These are phyloP conservation scores for Plenodomus tracheiphilus DNA, from an alignment of 2,329 filamentous ascomycete species.

Conservation along the genomic window DNA sequence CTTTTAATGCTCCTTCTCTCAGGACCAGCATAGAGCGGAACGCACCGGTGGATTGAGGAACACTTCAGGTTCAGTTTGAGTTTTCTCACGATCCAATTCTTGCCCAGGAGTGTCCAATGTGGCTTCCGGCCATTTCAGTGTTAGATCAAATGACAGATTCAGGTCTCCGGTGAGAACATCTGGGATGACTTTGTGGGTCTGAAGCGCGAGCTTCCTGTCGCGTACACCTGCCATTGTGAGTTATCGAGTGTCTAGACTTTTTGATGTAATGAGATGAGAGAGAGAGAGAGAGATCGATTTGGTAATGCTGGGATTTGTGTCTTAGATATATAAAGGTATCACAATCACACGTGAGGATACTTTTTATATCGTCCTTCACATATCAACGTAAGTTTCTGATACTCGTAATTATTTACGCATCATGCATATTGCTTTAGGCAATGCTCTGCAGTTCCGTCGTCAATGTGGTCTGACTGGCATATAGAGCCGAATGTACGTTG, in stretches of 20 bases:
- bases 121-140: constrained; percentile 16
- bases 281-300: too few relatives aligned
- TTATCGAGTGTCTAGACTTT: background rate
- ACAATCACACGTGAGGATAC: background rate
- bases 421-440: constrained; percentile 1
- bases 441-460: background rate
- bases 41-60: constrained; percentile 14
- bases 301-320: too few relatives aligned
- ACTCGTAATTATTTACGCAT: background rate
- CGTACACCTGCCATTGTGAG: constrained; percentile 7
- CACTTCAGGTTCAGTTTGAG: constrained; percentile 20
- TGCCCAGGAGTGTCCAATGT: constrained; percentile 15
- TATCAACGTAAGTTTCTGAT: background rate
- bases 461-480: background rate
- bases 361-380: background rate
- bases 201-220: constrained; percentile 7
- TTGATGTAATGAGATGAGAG: background rate
- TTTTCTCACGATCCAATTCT: constrained; percentile 18
- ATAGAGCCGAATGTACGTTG: background rate
- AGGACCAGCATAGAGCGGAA: too few relatives aligned
- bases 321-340: too few relatives aligned
- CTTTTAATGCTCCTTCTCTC: background rate
- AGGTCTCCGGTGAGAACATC: constrained; percentile 16
- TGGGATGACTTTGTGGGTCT: constrained; percentile 20
- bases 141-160: constrained; percentile 15